Evolutionary conservation across 345 rosid species (phyloP).

Genomic region (Erysimum cheiranthoides): DNA sequence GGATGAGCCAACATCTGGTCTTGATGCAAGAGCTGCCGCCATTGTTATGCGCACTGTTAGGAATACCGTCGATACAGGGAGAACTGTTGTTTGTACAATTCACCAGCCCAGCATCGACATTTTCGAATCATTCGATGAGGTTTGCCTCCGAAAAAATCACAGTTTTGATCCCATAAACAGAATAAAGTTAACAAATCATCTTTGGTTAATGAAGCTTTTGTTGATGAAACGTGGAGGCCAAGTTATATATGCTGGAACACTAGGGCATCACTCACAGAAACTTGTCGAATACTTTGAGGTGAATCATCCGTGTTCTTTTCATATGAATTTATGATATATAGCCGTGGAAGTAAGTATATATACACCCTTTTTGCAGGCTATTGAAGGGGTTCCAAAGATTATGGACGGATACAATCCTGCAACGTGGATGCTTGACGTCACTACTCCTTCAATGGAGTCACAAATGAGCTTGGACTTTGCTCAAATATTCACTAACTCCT

Average conservation of each 20-base stretch:
- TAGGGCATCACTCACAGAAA: conserved; percentile 74
- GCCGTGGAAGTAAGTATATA: not conserved
- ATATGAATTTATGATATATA: not conserved
- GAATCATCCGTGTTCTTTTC: not conserved
- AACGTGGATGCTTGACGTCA: conserved; percentile 93
- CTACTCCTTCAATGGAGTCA: conserved; percentile 63
- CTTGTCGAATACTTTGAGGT: conserved; percentile 90
- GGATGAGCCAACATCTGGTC: conserved; percentile 96
- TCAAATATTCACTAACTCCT: conserved; percentile 63
- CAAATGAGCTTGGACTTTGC: conserved; percentile 72
- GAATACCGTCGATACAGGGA: conserved; percentile 88
- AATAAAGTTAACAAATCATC: not conserved
- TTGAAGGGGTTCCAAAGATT: conserved; percentile 78
- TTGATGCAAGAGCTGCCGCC: conserved; percentile 95
- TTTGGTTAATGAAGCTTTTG: conserved; percentile 56
- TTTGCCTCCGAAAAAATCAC: conserved; percentile 21
- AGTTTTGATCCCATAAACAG: not conserved
- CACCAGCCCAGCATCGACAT: conserved; percentile 95
- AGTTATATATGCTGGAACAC: conserved; percentile 80
- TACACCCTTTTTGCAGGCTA: conserved; percentile 54
- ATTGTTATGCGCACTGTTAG: conserved; percentile 95
- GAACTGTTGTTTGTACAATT: conserved; percentile 93
- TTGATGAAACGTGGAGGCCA: conserved; percentile 95
- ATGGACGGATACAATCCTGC: conserved; percentile 80
- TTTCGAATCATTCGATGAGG: conserved; percentile 93